Evolutionary conservation across 108 stramenopile genomes (phyloP).

Genomic region (Cylindrotheca closterium): DNA sequence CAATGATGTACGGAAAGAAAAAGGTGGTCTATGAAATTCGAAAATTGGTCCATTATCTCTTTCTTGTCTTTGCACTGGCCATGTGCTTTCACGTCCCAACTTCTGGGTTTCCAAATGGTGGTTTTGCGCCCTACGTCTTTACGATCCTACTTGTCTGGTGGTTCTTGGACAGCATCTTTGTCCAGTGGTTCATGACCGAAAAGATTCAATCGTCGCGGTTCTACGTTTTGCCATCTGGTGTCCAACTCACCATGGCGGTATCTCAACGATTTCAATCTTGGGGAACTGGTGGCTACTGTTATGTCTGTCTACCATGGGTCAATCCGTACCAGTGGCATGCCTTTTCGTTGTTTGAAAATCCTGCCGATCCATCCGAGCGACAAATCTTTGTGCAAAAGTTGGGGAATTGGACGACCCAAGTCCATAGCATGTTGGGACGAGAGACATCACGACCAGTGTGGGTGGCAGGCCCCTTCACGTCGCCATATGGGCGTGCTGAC

Average conservation of each 20-base stretch:
- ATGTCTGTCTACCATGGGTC: constrained; percentile 44
- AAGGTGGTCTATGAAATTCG: constrained; percentile 38
- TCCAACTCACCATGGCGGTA: constrained; percentile 26
- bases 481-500: not conserved
- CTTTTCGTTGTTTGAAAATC: constrained; percentile 35
- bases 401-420: constrained; percentile 39
- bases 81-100: constrained; percentile 34
- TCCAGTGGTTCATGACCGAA: constrained; percentile 42
- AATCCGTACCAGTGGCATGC: constrained; percentile 40
- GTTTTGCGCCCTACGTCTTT: constrained; percentile 27
- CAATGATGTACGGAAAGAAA: constrained; percentile 28
- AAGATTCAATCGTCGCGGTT: constrained; percentile 33
- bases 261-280: constrained; percentile 27
- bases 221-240: constrained; percentile 26
- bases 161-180: constrained; percentile 29
- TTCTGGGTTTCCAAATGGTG: constrained; percentile 30
- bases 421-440: constrained; percentile 28
- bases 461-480: constrained; percentile 2
- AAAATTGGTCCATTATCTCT: constrained; percentile 38
- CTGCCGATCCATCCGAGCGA: not conserved
- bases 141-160: constrained; percentile 35
- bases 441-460: constrained; percentile 25
- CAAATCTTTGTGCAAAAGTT: not conserved
- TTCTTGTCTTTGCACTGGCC: constrained; percentile 35
- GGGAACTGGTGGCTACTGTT: constrained; percentile 24